Evolutionary conservation across 768 basidiomycete species (phyloP).

Genomic region (Rhodosporidiobolus sp.): DNA sequence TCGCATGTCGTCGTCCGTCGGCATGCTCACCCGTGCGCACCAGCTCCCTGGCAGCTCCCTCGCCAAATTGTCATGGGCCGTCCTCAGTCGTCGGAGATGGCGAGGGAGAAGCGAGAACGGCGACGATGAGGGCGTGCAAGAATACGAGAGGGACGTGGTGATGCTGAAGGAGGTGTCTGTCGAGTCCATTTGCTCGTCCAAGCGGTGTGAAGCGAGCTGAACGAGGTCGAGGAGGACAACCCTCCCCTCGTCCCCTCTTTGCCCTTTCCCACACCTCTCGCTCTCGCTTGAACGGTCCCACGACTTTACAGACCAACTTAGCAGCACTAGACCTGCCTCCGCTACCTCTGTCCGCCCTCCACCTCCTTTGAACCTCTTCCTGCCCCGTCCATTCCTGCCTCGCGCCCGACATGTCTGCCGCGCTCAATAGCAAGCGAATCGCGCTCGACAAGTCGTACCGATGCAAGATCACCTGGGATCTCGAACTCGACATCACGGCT

Average conservation of each 20-base stretch:
- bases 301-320: no score
- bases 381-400: no score
- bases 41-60: neutral
- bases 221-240: constrained; percentile 26
- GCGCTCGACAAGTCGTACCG: no score
- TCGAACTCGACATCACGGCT: no score
- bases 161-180: constrained; percentile 1
- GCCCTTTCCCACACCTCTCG: no score
- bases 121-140: neutral
- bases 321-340: no score
- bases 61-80: constrained; percentile 6
- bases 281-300: no score
- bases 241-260: neutral
- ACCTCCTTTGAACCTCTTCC: no score
- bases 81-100: constrained; percentile 13
- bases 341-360: neutral
- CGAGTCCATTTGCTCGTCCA: neutral
- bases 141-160: constrained; percentile 12
- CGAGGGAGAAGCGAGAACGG: constrained; percentile 12
- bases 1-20: neutral
- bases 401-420: no score
- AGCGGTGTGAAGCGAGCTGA: constrained; percentile 17
- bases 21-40: constrained; percentile 9
- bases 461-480: no score
- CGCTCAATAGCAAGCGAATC: no score